Evolutionary conservation across 371 early-diverging fungal species (phyloP).

Genomic region (Mortierella sp.): DNA sequence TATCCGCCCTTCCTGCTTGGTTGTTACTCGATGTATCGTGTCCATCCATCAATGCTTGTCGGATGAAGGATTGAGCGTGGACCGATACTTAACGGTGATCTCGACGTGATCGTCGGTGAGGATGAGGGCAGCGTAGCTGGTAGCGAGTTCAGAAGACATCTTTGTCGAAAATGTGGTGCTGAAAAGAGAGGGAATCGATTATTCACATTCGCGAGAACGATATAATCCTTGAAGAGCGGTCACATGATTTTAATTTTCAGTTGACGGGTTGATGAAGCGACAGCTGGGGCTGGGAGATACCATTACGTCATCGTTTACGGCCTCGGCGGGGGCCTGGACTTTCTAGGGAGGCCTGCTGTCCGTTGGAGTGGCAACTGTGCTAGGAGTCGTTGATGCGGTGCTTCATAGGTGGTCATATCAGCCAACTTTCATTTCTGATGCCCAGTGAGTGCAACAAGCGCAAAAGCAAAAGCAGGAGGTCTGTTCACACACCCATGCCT

Average conservation of each 20-base stretch:
- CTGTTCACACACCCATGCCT: neutral
- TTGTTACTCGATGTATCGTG: neutral
- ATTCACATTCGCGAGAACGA: neutral
- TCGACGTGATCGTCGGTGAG: constrained; percentile 97
- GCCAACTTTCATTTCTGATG: neutral
- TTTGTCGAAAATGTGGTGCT: constrained; percentile 22
- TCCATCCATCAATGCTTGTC: neutral
- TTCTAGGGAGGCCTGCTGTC: neutral
- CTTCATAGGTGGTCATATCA: neutral
- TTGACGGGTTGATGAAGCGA: neutral
- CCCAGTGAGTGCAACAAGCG: neutral
- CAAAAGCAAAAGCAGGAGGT: neutral
- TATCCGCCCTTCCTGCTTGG: neutral
- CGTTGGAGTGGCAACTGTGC: neutral
- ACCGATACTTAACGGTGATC: constrained; percentile 87
- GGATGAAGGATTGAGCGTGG: constrained; percentile 11
- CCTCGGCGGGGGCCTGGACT: too few species aligned
- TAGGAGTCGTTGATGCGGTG: too few species aligned
- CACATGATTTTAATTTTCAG: neutral
- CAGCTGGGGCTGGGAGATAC: neutral
- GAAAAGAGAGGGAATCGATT: constrained; percentile 45
- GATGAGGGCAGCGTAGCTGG: constrained; percentile 98
- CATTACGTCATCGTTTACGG: neutral
- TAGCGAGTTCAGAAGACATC: constrained; percentile 85
- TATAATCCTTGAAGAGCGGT: neutral